Evolutionary conservation across 495 filamentous ascomycete genomes (phyloP).

Genomic region (Talaromyces borbonicus): DNA sequence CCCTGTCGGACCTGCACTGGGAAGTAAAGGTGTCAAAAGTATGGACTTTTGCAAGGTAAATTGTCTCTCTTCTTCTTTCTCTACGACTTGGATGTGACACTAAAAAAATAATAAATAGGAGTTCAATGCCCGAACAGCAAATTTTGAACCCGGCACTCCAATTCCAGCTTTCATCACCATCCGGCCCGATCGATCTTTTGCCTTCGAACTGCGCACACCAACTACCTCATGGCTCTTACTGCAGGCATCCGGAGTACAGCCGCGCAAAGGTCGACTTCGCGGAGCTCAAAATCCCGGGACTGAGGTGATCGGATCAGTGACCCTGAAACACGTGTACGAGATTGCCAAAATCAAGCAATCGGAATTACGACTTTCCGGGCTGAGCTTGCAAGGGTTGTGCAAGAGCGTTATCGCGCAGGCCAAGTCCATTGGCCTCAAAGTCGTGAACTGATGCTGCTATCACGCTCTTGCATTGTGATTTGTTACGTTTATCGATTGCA

Average conservation of each 20-base stretch:
- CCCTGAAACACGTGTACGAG: conserved; percentile 94
- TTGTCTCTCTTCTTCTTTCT: not conserved
- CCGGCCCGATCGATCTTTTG: conserved; percentile 85
- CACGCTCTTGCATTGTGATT: not conserved
- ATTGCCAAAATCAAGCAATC: conserved; percentile 93
- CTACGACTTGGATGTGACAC: not conserved
- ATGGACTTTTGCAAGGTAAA: conserved; percentile 99
- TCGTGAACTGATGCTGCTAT: conserved; percentile 33
- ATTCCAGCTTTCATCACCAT: conserved; percentile 86
- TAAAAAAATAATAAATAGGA: conserved; percentile 48
- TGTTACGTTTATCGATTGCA: not conserved
- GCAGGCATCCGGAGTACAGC: conserved; percentile 68
- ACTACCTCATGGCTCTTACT: conserved; percentile 81
- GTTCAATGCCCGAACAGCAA: conserved; percentile 90
- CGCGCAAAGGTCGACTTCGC: conserved; percentile 65
- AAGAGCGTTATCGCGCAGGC: conserved; percentile 80
- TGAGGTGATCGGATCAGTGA: conserved; percentile 69
- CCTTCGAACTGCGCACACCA: conserved; percentile 88
- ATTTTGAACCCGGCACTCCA: conserved; percentile 74
- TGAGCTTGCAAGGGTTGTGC: conserved; percentile 72
- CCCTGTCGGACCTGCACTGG: conserved; percentile 94
- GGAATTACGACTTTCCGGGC: conserved; percentile 70
- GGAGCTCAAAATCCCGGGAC: conserved; percentile 72
- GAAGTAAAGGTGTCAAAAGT: conserved; percentile 95
- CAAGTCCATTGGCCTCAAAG: conserved; percentile 75